Base-by-base conservation (phyloP, 2,329 filamentous ascomycete genomes). In the Trichoderma gracile region DNA sequence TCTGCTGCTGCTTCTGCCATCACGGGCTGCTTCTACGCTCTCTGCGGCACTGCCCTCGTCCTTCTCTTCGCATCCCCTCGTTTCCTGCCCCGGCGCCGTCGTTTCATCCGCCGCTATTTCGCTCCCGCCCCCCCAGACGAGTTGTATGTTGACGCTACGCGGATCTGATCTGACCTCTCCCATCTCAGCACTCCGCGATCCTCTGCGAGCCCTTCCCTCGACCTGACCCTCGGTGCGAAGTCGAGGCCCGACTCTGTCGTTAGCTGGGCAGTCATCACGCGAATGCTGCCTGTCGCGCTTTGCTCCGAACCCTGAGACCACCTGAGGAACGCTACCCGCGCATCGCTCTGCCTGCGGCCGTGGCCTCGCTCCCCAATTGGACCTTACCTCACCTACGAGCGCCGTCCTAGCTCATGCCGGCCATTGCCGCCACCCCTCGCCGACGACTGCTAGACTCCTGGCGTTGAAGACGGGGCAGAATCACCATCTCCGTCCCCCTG, bases 321-420 rank as follows among this genome's bases (percentile, higher is more conserved):
- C 38, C 62, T 64, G 61, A 64, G 59, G 53, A 57, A 63, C 64
- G 52, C 38, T 66, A 49, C 46, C 46, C 65, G 64, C 71, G 68
- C 73, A 57, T 66, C 66, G 15, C 61, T 65, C 60, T 67, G 59
- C 55, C 54, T 62, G 46, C 19, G 45, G 30, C 30, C 49, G 45
- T 27, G 60, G 46, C 59, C 46, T 65, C 50, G 43, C 62, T 46
- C 21, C 21, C 45, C 73, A 75, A 76, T 76, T 75, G 73, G 67
- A 67, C 67, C 68, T 66, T 59, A 68, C 68, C 67, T 58, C 61
- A 47, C 49, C 64, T 54, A 64, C 56, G 33, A 62, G 55, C 45
- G 66, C 57, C 65, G 60, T 65, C 59, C 54, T 43, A 68, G 75
- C 76, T 78, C 75, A 78, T 78, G 76, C 75, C 74, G 75, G 74